Conservation (phyloP, 805 yeast genomes). For the Kazachstania bromeliacearum region DNA sequence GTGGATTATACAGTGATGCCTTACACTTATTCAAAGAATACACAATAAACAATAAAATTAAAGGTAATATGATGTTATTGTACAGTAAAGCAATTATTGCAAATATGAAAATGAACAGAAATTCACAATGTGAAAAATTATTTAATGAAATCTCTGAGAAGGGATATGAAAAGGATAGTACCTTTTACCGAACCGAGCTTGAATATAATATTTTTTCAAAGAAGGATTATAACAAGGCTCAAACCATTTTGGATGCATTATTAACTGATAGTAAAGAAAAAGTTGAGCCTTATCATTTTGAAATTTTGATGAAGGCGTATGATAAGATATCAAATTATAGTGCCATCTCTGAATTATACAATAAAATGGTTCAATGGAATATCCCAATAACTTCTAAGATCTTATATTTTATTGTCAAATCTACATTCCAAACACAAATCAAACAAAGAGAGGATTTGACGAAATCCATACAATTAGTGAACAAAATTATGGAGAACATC, state of each 20-base stretch:
- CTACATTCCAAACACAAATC: slow-evolving; percentile 25
- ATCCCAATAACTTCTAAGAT: slow-evolving; percentile 21
- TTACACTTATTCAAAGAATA: slow-evolving; percentile 12
- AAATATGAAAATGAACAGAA: slow-evolving; percentile 10
- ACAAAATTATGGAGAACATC: slow-evolving; percentile 24
- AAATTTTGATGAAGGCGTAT: slow-evolving; percentile 25
- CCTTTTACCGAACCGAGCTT: slow-evolving; percentile 19
- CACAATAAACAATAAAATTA: background rate
- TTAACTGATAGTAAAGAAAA: slow-evolving; percentile 11
- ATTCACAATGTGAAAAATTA: slow-evolving; percentile 12
- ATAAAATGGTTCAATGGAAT: slow-evolving; percentile 19
- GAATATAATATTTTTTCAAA: slow-evolving; percentile 10
- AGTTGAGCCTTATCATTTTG: slow-evolving; percentile 20
- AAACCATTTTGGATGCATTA: slow-evolving; percentile 14
- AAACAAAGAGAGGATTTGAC: slow-evolving; percentile 21
- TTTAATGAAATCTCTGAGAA: slow-evolving; percentile 10
- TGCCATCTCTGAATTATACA: slow-evolving; percentile 22
- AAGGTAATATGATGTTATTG: slow-evolving; percentile 9
- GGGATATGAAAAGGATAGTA: slow-evolving; percentile 12
- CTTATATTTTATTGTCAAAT: slow-evolving; percentile 24
- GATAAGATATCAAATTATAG: slow-evolving; percentile 20
- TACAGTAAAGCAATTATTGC: slow-evolving; percentile 21
- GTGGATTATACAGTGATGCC: slow-evolving; percentile 15
- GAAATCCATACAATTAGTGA: slow-evolving; percentile 24
- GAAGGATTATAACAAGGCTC: slow-evolving; percentile 18